Evolutionary conservation across 768 basidiomycete genomes (phyloP).

Genomic region (Polyporus arcularius): DNA sequence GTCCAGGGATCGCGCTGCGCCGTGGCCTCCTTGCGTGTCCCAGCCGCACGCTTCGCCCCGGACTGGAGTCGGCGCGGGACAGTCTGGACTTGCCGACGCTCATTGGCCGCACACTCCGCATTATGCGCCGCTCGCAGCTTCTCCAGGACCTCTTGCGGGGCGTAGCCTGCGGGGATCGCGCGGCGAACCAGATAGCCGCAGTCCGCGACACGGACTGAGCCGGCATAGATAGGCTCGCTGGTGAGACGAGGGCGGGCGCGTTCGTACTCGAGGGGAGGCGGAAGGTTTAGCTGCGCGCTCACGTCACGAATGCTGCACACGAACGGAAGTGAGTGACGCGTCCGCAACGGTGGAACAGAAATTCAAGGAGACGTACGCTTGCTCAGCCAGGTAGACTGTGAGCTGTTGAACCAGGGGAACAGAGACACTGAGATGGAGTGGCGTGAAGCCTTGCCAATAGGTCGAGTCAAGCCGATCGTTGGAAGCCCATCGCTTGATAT

Average conservation of each 20-base stretch:
- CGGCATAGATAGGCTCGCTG: background rate
- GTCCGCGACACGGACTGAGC: background rate
- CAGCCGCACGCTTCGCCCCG: background rate
- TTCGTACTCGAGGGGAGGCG: background rate
- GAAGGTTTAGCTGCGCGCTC: background rate
- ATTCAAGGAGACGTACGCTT: background rate
- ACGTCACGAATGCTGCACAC: background rate
- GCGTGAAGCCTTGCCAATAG: background rate
- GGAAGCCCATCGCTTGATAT: background rate
- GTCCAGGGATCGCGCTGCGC: background rate
- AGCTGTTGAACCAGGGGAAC: background rate
- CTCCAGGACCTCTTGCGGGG: background rate
- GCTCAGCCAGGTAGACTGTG: background rate
- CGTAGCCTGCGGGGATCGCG: background rate
- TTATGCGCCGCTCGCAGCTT: background rate
- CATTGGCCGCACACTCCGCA: background rate
- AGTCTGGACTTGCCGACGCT: background rate
- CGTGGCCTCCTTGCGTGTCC: background rate
- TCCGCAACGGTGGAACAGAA: background rate
- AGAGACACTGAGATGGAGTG: background rate
- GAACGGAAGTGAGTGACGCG: background rate
- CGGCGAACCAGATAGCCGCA: background rate
- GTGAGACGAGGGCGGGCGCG: background rate
- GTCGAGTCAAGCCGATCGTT: background rate
- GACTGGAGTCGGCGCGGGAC: background rate